A percentile compares a stretch with the other conserved stretches of the same genome.
Evolutionary conservation across 2,329 filamentous ascomycete genomes (phyloP).

Genomic region (Moelleriella libera): DNA sequence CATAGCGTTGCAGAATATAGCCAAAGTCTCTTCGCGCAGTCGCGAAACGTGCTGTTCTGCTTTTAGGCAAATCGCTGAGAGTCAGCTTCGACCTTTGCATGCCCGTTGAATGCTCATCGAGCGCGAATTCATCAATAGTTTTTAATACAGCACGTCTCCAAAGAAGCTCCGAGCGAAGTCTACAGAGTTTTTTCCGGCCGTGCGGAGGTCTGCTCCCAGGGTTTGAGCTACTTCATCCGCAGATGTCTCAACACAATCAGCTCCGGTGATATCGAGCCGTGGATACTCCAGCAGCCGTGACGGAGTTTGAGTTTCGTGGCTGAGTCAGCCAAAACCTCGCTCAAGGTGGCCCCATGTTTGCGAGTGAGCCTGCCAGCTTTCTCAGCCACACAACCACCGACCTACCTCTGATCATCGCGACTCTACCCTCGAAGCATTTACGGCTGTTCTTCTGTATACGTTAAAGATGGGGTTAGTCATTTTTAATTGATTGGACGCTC

Average conservation of each 20-base stretch:
- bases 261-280: too few species aligned
- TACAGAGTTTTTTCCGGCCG: too few species aligned
- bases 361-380: constrained; percentile 14
- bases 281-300: background rate
- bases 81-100: constrained; percentile 15
- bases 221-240: too few species aligned
- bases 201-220: too few species aligned
- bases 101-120: constrained; percentile 9
- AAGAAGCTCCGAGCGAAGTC: too few species aligned
- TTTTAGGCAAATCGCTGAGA: constrained; percentile 6
- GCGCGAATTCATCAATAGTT: constrained; percentile 1
- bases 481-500: too few species aligned
- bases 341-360: constrained; percentile 21
- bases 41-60: background rate
- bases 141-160: background rate
- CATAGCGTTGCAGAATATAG: background rate
- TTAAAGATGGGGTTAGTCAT: constrained; percentile 26
- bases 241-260: too few species aligned
- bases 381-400: constrained; percentile 12
- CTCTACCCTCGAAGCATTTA: background rate
- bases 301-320: constrained; percentile 6
- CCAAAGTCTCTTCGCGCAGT: background rate
- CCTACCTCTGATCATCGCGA: background rate
- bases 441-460: constrained; percentile 2
- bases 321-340: constrained; percentile 19